Percentiles rank a stretch among this genome's conserved stretches.
Evolutionary conservation across 495 filamentous ascomycete genomes (phyloP).

Genomic region (Hypoxylon subgilvum): DNA sequence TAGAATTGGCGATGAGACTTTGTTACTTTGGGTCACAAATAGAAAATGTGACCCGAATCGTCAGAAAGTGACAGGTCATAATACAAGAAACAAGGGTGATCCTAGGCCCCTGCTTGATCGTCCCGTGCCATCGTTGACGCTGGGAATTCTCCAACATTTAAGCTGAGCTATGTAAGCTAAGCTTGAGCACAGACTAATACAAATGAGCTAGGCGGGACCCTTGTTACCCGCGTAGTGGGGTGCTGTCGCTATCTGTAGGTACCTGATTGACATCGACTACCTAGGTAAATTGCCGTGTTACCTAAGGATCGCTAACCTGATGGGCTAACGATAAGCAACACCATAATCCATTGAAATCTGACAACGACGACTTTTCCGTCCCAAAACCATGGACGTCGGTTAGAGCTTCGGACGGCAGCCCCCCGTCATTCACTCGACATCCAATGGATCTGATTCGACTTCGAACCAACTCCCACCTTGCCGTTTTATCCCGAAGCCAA

Average conservation of each 20-base stretch:
- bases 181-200: not conserved
- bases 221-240: too few relatives aligned
- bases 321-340: too few relatives aligned
- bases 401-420: not conserved
- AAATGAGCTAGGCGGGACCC: not conserved
- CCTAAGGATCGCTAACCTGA: too few relatives aligned
- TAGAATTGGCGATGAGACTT: too few relatives aligned
- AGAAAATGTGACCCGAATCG: slow-evolving; percentile 16
- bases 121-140: slow-evolving; percentile 31
- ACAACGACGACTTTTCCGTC: too few relatives aligned
- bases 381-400: too few relatives aligned
- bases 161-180: slow-evolving; percentile 13
- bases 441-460: not conserved
- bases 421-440: not conserved
- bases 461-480: not conserved
- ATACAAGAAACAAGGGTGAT: slow-evolving; percentile 29
- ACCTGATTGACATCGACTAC: too few relatives aligned
- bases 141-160: slow-evolving; percentile 7
- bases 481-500: too few relatives aligned
- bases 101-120: slow-evolving; percentile 27
- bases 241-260: too few relatives aligned
- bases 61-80: slow-evolving; percentile 33
- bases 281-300: too few relatives aligned
- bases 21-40: too few relatives aligned
- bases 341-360: too few relatives aligned